Conservation (phyloP, 495 filamentous ascomycete genomes). For the Patellaria atrata region DNA sequence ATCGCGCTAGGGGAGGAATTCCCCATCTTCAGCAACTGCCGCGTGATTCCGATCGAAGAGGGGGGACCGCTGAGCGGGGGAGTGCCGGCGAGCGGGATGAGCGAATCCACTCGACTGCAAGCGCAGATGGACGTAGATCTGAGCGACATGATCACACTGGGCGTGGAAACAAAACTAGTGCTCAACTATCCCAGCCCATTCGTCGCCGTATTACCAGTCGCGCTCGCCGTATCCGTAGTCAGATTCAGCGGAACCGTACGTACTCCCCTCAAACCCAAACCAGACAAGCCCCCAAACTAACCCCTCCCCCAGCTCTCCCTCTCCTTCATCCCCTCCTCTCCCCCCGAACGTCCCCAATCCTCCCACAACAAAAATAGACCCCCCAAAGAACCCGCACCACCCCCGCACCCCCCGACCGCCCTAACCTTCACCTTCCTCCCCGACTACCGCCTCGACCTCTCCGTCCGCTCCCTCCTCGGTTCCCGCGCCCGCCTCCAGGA, state of each 20-base stretch:
- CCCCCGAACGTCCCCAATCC: slow-evolving; percentile 17
- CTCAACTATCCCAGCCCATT: slow-evolving; percentile 85
- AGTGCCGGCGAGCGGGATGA: slow-evolving; percentile 27
- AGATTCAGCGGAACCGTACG: slow-evolving; percentile 72
- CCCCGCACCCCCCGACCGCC: slow-evolving; percentile 47
- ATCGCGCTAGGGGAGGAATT: slow-evolving; percentile 91
- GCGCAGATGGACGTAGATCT: slow-evolving; percentile 94
- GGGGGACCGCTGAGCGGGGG: slow-evolving; percentile 15
- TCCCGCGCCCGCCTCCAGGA: slow-evolving; percentile 82
- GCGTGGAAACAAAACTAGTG: slow-evolving; percentile 81
- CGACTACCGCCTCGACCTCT: slow-evolving; percentile 88
- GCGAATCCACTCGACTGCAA: slow-evolving; percentile 59
- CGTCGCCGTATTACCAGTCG: slow-evolving; percentile 85
- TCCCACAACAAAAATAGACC: slow-evolving; percentile 4
- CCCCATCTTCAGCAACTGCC: slow-evolving; percentile 96
- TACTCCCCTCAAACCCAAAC: neutral
- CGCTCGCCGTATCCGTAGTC: slow-evolving; percentile 77
- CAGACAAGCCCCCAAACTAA: slow-evolving; percentile 1
- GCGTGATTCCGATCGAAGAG: slow-evolving; percentile 75
- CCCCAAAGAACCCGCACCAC: slow-evolving; percentile 7
- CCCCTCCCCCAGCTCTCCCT: slow-evolving; percentile 50
- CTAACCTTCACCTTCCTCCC: slow-evolving; percentile 90
- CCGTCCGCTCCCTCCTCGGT: slow-evolving; percentile 80
- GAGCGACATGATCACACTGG: slow-evolving; percentile 86
- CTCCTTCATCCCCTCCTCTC: slow-evolving; percentile 60